A percentile compares a stretch with the other conserved stretches of the same genome.
Evolutionary conservation across 1,139 yeast species (phyloP).

Genomic region (Blastobotrys malaysiensis): DNA sequence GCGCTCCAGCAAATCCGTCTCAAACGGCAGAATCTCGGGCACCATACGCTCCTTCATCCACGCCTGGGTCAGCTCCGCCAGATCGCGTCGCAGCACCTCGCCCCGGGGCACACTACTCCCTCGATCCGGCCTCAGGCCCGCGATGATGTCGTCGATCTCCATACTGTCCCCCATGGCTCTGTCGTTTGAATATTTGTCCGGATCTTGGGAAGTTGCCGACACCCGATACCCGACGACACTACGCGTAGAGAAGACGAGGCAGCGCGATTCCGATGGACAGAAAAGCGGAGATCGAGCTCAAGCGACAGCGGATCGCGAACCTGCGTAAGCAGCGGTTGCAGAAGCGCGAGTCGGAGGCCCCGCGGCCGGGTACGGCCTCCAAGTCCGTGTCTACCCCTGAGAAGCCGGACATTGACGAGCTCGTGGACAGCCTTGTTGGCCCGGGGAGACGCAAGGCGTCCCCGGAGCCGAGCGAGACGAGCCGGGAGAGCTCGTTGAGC

Average conservation of each 20-base stretch:
- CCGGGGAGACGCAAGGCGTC: neutral
- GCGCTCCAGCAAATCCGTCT: slow-evolving; percentile 51
- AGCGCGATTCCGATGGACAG: no score
- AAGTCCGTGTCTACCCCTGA: neutral
- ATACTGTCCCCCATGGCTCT: neutral
- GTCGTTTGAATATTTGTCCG: neutral
- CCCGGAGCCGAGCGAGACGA: neutral
- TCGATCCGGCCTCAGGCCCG: slow-evolving; percentile 19
- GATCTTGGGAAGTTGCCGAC: neutral
- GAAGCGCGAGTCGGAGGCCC: slow-evolving; percentile 4
- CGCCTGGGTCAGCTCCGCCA: slow-evolving; percentile 43
- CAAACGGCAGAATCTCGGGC: slow-evolving; percentile 76
- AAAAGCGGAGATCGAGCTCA: slow-evolving; percentile 42
- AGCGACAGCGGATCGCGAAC: slow-evolving; percentile 42
- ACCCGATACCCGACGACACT: neutral
- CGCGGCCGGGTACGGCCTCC: neutral
- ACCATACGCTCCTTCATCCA: slow-evolving; percentile 85
- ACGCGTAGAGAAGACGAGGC: neutral
- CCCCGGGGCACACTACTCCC: slow-evolving; percentile 3
- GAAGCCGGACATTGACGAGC: slow-evolving; percentile 16
- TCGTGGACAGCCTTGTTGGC: slow-evolving; percentile 22
- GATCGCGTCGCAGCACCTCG: slow-evolving; percentile 9
- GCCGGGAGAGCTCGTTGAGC: slow-evolving; percentile 1
- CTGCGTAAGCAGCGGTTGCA: slow-evolving; percentile 31
- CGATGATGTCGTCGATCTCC: slow-evolving; percentile 28